phyloP scores from a whole-genome alignment of 179 eudicot species.

The Sideroxylon spinosum region DNA sequence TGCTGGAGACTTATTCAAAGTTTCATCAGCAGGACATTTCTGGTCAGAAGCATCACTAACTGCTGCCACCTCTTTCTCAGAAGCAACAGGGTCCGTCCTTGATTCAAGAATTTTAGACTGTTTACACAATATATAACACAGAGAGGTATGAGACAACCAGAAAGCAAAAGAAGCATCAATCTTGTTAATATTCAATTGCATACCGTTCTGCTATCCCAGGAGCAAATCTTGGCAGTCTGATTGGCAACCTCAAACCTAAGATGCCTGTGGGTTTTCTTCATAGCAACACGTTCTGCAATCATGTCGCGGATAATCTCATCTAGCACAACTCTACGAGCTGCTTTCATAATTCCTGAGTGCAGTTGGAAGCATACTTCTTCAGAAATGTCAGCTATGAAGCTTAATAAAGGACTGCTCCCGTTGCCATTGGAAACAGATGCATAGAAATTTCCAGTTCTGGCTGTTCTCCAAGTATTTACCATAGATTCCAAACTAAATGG shows the following conservation, averaged over 20 bases:
- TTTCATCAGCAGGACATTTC: constrained; percentile 16
- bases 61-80: constrained; percentile 27
- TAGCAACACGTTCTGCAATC: constrained; percentile 48
- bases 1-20: constrained; percentile 18
- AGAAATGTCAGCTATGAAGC: constrained; percentile 49
- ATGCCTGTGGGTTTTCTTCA: constrained; percentile 57
- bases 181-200: neutral
- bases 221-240: constrained; percentile 31
- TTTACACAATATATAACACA: constrained; percentile 18
- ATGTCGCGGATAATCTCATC: constrained; percentile 75
- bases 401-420: constrained; percentile 16
- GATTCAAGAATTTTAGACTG: constrained; percentile 36
- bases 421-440: constrained; percentile 23
- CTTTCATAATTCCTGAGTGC: constrained; percentile 76
- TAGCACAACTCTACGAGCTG: constrained; percentile 66
- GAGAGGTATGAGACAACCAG: constrained; percentile 11
- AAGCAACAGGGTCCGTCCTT: constrained; percentile 23
- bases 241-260: constrained; percentile 31
- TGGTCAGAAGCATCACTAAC: constrained; percentile 25
- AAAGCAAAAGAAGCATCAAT: neutral
- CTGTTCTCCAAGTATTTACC: constrained; percentile 48
- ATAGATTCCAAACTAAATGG: constrained; percentile 52
- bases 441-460: constrained; percentile 27
- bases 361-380: constrained; percentile 70
- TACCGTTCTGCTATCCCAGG: constrained; percentile 46